Evolutionary conservation across 2,329 filamentous ascomycete genomes (phyloP), one percentile per base, ranked within the genome.

Genomic region (Colletotrichum truncatum): DNA sequence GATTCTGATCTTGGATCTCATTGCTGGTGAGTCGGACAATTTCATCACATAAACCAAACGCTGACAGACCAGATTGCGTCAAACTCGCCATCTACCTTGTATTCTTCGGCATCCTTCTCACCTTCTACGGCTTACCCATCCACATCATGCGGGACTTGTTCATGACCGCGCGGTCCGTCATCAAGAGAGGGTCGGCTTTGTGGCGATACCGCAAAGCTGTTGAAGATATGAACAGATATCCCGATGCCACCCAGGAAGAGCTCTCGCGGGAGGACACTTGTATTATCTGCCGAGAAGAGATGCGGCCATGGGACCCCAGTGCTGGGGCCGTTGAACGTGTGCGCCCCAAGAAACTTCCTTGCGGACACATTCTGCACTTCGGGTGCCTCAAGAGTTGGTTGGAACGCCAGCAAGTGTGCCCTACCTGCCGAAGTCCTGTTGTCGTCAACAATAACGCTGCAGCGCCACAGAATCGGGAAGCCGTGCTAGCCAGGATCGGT

Each of bases 101-200:
- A 7, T 99, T 99, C 84, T 99, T 99, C 80, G 88, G 91, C 67
- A 95, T 99, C 71, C 89, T 98, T 16, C 89, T 98, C 72, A 91
- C 89, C 25, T 98, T 98, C 83, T 98, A 97, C 75, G 96, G 95
- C 10, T 84, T 99, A 28, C 96, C 96, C 0, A 97, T 99, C 67
- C 96, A 99, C 74, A 98, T 99, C 63, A 92, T 99, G 81, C 87
- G 96, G 59, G 96, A 99, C 75, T 88, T 98, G 21, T 97, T 98
- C 78, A 89, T 99, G 80, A 98, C 96, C 0, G 91, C 95, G 53
- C 88, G 94, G 54, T 97, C 95, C 3, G 98, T 99, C 76, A 85
- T 93, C 67, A 97, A 96, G 80, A 87, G 95, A 10, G 88, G 98
- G n/a, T 87, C 90, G 68, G 94, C 97, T 70, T 92, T 98, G 69